Evolutionary conservation across 495 filamentous ascomycete species (phyloP).

Genomic region (Terfezia claveryi): DNA sequence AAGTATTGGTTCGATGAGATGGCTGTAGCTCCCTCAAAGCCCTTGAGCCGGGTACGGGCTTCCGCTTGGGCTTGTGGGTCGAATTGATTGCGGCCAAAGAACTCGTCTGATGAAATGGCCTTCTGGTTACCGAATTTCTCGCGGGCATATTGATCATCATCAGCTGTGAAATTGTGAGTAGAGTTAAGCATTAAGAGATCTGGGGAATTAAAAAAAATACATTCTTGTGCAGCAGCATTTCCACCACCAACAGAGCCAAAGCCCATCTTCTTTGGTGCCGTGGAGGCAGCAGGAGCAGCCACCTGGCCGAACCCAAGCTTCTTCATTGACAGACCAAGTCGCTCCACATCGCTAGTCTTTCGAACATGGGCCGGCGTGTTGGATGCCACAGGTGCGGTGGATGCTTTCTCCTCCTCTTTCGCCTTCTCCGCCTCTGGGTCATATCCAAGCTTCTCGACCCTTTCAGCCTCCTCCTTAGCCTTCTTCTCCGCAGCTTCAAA

Average conservation of each 20-base stretch:
- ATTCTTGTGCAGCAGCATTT: constrained; percentile 45
- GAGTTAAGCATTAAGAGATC: not conserved
- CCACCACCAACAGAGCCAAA: constrained; percentile 64
- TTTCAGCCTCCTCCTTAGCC: constrained; percentile 90
- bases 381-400: constrained; percentile 13
- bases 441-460: constrained; percentile 94
- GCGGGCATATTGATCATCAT: constrained; percentile 51
- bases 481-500: constrained; percentile 95
- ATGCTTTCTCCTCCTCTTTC: constrained; percentile 29
- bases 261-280: constrained; percentile 45
- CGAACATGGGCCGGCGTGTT: constrained; percentile 13
- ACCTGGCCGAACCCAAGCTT: constrained; percentile 82
- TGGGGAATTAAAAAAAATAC: constrained; percentile 10
- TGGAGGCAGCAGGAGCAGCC: constrained; percentile 35
- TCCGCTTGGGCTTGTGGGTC: constrained; percentile 62
- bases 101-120: constrained; percentile 92
- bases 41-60: constrained; percentile 64
- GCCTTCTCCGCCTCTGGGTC: constrained; percentile 72
- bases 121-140: constrained; percentile 79
- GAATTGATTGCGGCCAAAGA: constrained; percentile 76
- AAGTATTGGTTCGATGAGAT: constrained; percentile 97
- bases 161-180: constrained; percentile 26
- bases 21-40: constrained; percentile 76
- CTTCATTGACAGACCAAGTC: constrained; percentile 75
- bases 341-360: constrained; percentile 57